Evolutionary conservation across 2,329 filamentous ascomycete species (phyloP).

Genomic region (Endoconidiophora laricicola): DNA sequence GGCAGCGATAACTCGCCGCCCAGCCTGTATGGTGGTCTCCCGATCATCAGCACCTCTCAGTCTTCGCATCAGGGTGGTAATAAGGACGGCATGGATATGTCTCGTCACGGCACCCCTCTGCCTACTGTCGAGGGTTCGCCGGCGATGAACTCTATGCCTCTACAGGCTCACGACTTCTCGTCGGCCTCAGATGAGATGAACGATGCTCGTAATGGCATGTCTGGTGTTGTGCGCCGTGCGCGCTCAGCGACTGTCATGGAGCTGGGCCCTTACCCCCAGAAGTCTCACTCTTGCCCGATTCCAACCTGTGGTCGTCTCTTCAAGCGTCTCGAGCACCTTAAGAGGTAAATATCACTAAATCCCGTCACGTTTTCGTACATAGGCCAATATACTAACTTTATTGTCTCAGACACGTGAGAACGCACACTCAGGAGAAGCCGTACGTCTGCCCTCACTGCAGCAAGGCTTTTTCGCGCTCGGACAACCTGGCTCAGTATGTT

Average conservation of each 20-base stretch:
- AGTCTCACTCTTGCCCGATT: slow-evolving; percentile 98
- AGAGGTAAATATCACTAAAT: slow-evolving; percentile 53
- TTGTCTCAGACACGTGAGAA: slow-evolving; percentile 78
- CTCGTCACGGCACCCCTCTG: slow-evolving; percentile 78
- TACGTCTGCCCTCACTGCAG: slow-evolving; percentile 96
- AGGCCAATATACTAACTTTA: slow-evolving; percentile 13
- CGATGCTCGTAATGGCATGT: slow-evolving; percentile 49
- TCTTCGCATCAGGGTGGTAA: slow-evolving; percentile 23
- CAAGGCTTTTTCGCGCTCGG: slow-evolving; percentile 95
- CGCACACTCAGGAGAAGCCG: slow-evolving; percentile 96
- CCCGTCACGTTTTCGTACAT: slow-evolving; percentile 23
- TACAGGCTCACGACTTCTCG: slow-evolving; percentile 54
- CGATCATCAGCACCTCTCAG: slow-evolving; percentile 28
- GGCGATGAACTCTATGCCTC: slow-evolving; percentile 50
- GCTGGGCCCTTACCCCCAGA: slow-evolving; percentile 87
- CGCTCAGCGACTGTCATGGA: slow-evolving; percentile 94
- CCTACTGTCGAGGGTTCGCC: slow-evolving; percentile 73
- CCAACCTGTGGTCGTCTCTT: slow-evolving; percentile 92
- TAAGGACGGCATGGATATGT: slow-evolving; percentile 67
- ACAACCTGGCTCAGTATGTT: slow-evolving; percentile 93
- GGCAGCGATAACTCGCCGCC: slow-evolving; percentile 63
- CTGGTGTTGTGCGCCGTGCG: slow-evolving; percentile 71
- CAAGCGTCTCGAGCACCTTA: slow-evolving; percentile 97
- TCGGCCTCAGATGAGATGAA: slow-evolving; percentile 46
- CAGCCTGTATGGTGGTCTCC: slow-evolving; percentile 55